Percentiles rank a stretch among this genome's conserved stretches.
Evolutionary conservation across 352 stramenopile species (phyloP).

Genomic region (Globisporangium cederbergense): DNA sequence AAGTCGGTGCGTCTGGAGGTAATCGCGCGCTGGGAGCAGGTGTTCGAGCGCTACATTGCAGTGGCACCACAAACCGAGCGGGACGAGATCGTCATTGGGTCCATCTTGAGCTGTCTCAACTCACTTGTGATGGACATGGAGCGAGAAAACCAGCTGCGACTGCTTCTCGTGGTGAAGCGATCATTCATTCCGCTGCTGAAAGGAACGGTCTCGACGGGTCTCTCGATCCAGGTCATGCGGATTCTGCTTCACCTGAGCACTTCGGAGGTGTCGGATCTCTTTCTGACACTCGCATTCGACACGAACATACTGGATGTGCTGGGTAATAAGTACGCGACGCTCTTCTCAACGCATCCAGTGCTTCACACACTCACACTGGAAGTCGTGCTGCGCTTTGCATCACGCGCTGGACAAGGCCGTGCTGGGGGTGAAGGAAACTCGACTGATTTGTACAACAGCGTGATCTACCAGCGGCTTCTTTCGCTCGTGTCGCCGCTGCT

Average conservation of each 20-base stretch:
- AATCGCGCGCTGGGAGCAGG: conserved; percentile 32
- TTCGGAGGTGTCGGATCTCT: conserved; percentile 44
- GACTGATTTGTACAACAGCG: conserved; percentile 12
- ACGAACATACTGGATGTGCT: conserved; percentile 48
- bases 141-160: conserved; percentile 33
- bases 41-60: conserved; percentile 44
- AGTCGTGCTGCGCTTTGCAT: conserved; percentile 34
- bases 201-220: conserved; percentile 23
- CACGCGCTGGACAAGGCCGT: not conserved
- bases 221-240: conserved; percentile 38
- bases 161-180: conserved; percentile 50
- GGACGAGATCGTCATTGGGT: conserved; percentile 53
- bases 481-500: conserved; percentile 43
- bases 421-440: not conserved
- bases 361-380: conserved; percentile 46
- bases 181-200: conserved; percentile 47
- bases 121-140: conserved; percentile 34
- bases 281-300: conserved; percentile 56
- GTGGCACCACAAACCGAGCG: conserved; percentile 39
- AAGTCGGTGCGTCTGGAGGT: conserved; percentile 24
- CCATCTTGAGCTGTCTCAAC: conserved; percentile 36
- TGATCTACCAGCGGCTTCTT: conserved; percentile 34
- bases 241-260: conserved; percentile 47
- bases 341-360: conserved; percentile 39
- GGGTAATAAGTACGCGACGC: conserved; percentile 37